Evolutionary conservation across 75 land plant genomes (phyloP), one percentile per base, ranked within the genome.

Genomic region (Pinus taeda): DNA sequence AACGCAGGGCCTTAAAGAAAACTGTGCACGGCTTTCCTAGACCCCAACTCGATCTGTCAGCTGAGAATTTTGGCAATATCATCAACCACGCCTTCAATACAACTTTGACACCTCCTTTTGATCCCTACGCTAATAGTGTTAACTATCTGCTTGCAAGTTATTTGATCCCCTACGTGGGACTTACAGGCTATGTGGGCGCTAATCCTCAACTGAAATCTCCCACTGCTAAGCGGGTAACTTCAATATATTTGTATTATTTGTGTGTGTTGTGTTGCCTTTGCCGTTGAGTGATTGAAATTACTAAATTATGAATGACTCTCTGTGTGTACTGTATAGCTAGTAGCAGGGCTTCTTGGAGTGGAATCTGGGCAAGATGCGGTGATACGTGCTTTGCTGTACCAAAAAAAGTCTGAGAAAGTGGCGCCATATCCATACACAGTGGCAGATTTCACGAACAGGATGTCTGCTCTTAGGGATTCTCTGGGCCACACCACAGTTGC

Each of bases 81-180:
- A 63, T 96, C 57, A 77, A 93, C 78, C n/a, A 39, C 3, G 98
- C 97, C n/a, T 74, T 93, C 57, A 84, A 88, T 3, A 12, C 60
- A 4, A 59, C 57, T 3, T 67, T 93, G 60, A n/a, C 12, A 1
- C 94, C 94, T 3, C 89, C 88, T 0, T 96, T 96, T 69, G 82
- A 91, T 75, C 94, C 98, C 4, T 96, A 96, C 72, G 84, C 79
- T 42, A 82, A 86, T 79, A 75, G 79, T 22, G 12, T 91, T 78
- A 91, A 88, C 57, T 96, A 59, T 84, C 78, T 96, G 12, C 66
- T 93, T 15, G 93, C 96, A 4, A 87, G 88, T 24, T 95, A 95
- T 79, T 36, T 88, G 7, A 79, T 95, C n/a, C 98, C 98, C 33
- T 33, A 33, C 33, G 33, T 33, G 1, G 33, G 33, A 33, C 33